These are phyloP conservation scores for Phytophthora hybrid DNA, from an alignment of 352 stramenopile genomes.

Conservation along the genomic window DNA sequence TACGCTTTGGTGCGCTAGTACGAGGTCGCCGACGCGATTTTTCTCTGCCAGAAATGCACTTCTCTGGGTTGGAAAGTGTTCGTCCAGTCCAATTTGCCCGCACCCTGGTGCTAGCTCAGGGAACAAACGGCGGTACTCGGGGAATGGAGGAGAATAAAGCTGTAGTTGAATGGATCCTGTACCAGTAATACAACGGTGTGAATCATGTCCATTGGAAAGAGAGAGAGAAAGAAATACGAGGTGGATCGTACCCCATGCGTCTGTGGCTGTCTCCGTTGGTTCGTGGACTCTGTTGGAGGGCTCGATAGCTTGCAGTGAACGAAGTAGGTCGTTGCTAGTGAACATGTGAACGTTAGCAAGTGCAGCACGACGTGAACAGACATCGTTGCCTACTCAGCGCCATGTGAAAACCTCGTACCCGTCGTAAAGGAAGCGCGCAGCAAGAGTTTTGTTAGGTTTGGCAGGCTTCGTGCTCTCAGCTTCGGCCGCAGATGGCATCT, in stretches of 20 bases:
- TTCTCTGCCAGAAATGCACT: conserved; percentile 71
- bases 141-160: conserved; percentile 50
- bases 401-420: conserved; percentile 36
- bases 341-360: not conserved
- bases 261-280: conserved; percentile 13
- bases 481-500: not conserved
- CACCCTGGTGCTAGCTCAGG: conserved; percentile 56
- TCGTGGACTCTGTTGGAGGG: conserved; percentile 49
- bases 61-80: conserved; percentile 62
- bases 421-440: conserved; percentile 72
- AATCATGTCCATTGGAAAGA: not conserved
- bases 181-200: conserved; percentile 7
- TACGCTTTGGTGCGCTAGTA: conserved; percentile 66
- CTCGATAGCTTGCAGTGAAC: conserved; percentile 70
- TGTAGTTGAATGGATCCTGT: conserved; percentile 72
- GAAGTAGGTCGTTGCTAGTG: conserved; percentile 66
- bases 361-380: not conserved
- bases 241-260: conserved; percentile 42
- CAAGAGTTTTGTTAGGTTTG: conserved; percentile 23
- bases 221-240: not conserved
- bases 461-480: conserved; percentile 24
- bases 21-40: conserved; percentile 68
- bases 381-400: not conserved
- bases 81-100: conserved; percentile 75
- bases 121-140: conserved; percentile 57